Evolutionary conservation across 208 protist species (phyloP), one percentile per base, ranked within the genome.

Genomic region (Phytomonas sp.): DNA sequence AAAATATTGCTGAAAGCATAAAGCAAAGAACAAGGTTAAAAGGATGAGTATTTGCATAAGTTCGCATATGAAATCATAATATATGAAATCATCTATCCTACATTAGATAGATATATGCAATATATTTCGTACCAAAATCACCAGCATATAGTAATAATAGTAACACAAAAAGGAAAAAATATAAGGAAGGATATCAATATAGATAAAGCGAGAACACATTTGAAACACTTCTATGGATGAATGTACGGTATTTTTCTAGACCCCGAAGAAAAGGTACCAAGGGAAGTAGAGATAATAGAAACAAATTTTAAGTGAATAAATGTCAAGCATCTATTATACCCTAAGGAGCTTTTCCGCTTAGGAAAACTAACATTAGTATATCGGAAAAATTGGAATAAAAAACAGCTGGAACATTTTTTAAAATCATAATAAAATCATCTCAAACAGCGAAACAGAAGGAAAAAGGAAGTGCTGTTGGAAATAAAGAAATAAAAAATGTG

Each of bases 401-500:
- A 53, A 20, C 28, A 13, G 51, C 32, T 46, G 6, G 0, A 68
- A 26, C 15, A 68, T 26, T 46, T 26, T 68, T 62, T 60, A 32
- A 62, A 62, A 62, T 56, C 15, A 43, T 36, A 23, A 23, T 26
- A 56, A 56, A 56, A 56, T 56, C 46, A 56, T 56, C 46, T 23
- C 29, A 29, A 26, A 73, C 33, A 60, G 33, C 51, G 26, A 30
- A 37, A 60, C 11, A 59, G 33, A 23, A 26, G 11, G 20, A 53
- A 60, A 60, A 40, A 26, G 23, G 31, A 63, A 43, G 60, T 63
- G 13, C 20, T 65, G 23, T 59, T 46, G 20, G 36, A 23, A 37
- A 53, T 65, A 65, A 60, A 65, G 13, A 37, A 43, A 64, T 64
- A 40, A 68, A 59, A 70, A 68, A 62, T 23, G 9, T 40, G 36